A percentile compares a stretch with the other conserved stretches of the same genome.
These are phyloP conservation scores for Microbotryum saponariae DNA, from an alignment of 1,284 basidiomycete genomes.

Conservation along the genomic window DNA sequence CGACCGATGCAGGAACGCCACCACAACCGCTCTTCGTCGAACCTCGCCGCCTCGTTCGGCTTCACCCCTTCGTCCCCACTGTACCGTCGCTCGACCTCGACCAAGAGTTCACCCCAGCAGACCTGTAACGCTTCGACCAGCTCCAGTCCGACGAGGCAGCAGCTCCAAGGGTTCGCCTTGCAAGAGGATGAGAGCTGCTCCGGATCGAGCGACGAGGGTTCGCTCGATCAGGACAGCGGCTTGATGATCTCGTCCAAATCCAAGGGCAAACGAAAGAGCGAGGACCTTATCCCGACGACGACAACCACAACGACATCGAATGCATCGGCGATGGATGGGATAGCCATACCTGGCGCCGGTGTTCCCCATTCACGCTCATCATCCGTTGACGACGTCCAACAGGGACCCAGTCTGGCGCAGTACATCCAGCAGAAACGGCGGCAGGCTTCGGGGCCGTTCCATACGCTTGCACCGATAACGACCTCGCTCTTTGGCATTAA, in stretches of 20 bases:
- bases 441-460: constrained; percentile 33
- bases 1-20: constrained; percentile 4
- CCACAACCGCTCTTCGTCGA: constrained; percentile 26
- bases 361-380: constrained; percentile 6
- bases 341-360: constrained; percentile 5
- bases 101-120: neutral
- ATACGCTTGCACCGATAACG: constrained; percentile 8
- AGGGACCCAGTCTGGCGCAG: constrained; percentile 22
- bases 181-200: neutral
- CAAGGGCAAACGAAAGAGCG: neutral
- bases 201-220: neutral
- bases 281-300: neutral
- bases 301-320: neutral
- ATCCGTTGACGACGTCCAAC: constrained; percentile 10
- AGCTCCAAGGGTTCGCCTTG: neutral
- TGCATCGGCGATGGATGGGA: neutral
- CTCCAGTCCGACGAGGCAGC: neutral
- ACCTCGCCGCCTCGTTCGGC: constrained; percentile 15
- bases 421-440: constrained; percentile 33
- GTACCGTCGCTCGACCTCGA: neutral
- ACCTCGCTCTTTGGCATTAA: constrained; percentile 3
- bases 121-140: neutral
- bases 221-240: neutral
- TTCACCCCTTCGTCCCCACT: constrained; percentile 6
- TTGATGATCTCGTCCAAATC: neutral